Conservation (phyloP, 768 basidiomycete species). For the Trametopsis cervina region DNA sequence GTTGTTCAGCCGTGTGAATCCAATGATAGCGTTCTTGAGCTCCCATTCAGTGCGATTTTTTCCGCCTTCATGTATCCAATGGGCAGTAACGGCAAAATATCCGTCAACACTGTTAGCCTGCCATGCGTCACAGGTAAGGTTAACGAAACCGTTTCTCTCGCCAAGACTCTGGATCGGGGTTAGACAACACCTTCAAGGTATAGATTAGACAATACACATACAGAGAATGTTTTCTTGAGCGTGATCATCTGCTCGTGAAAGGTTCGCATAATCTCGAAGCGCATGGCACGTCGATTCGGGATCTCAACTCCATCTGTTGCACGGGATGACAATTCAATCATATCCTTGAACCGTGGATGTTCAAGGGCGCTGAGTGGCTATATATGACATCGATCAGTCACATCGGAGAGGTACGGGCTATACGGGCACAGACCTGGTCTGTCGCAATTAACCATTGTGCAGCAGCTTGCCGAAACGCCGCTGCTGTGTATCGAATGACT, state of each 20-base stretch:
- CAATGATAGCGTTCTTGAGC: conserved; percentile 25
- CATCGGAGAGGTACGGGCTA: not conserved
- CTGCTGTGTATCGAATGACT: conserved; percentile 25
- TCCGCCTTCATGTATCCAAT: conserved; percentile 31
- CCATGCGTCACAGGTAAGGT: conserved; percentile 34
- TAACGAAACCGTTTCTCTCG: too few species aligned
- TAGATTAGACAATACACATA: too few species aligned
- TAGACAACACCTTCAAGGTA: too few species aligned
- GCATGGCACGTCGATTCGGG: conserved; percentile 21
- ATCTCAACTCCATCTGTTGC: conserved; percentile 29
- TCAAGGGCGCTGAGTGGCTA: conserved; percentile 25
- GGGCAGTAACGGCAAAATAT: conserved; percentile 33
- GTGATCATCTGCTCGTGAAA: conserved; percentile 14
- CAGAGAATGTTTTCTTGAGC: not conserved
- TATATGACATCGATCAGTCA: not conserved
- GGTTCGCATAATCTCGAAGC: conserved; percentile 19
- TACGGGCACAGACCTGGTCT: conserved; percentile 25
- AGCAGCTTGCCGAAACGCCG: conserved; percentile 22
- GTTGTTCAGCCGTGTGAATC: conserved; percentile 29
- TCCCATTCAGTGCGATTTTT: conserved; percentile 20
- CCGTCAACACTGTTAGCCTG: conserved; percentile 30
- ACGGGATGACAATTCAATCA: conserved; percentile 29
- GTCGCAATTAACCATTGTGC: conserved; percentile 30
- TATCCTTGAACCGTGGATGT: conserved; percentile 23
- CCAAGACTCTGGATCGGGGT: too few species aligned